Conservation (phyloP, 169 alveolate species). For the Plasmodium vinckei region DNA sequence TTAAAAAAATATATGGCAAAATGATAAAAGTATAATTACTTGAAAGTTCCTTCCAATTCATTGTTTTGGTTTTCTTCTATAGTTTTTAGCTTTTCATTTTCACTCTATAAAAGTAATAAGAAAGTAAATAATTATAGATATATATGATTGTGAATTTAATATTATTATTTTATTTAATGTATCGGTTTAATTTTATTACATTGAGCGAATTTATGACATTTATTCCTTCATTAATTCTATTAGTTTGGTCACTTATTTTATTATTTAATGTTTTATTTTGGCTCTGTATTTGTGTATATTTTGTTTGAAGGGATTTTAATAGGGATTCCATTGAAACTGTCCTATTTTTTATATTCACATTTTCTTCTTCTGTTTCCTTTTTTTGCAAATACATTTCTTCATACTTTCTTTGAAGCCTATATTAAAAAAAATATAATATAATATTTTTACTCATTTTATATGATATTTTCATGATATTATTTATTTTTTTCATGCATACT, state of each 20-base stretch:
- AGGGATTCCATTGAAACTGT: constrained; percentile 77
- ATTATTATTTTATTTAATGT: constrained; percentile 4
- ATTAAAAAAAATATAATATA: constrained; percentile 18
- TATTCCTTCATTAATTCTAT: constrained; percentile 76
- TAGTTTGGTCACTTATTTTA: constrained; percentile 73
- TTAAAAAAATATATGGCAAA: constrained; percentile 3
- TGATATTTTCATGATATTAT: constrained; percentile 10
- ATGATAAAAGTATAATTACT: constrained; percentile 31
- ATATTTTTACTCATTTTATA: not conserved
- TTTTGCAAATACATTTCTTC: constrained; percentile 77
- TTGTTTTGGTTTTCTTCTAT: constrained; percentile 77
- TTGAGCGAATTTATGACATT: constrained; percentile 73
- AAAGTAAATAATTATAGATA: constrained; percentile 5
- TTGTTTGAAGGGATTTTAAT: constrained; percentile 73
- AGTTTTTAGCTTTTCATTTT: constrained; percentile 75
- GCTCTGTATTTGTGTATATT: constrained; percentile 74
- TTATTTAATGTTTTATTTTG: constrained; percentile 75
- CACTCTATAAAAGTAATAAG: constrained; percentile 56
- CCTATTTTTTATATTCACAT: constrained; percentile 76
- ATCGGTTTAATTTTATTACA: constrained; percentile 31
- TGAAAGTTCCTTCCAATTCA: constrained; percentile 77
- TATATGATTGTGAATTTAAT: constrained; percentile 6
- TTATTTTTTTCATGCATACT: constrained; percentile 43
- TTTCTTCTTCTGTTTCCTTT: constrained; percentile 77
- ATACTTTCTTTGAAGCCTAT: constrained; percentile 72